phyloP scores from a whole-genome alignment of 352 stramenopile species.

The Blastocystis hominis region DNA sequence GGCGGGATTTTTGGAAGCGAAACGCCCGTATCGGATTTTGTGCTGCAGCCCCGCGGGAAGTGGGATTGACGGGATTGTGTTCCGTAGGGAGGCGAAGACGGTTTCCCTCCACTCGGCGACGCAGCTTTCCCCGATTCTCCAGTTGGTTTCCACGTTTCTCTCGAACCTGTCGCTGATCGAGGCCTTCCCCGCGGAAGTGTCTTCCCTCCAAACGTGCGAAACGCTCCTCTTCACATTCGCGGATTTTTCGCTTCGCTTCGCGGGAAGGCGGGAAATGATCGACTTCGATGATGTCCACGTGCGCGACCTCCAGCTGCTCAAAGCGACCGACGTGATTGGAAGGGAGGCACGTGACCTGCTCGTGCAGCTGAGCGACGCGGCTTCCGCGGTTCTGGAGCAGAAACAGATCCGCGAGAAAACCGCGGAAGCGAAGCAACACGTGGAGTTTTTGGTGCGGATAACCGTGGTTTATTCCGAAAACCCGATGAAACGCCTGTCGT shows the following conservation, averaged over 20 bases:
- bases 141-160: background rate
- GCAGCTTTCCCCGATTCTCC: conserved; percentile 3
- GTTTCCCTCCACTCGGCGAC: background rate
- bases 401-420: background rate
- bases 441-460: background rate
- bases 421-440: background rate
- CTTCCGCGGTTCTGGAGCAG: background rate
- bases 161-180: background rate
- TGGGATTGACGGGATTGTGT: background rate
- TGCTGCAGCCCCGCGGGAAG: background rate
- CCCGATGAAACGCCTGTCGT: background rate
- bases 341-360: background rate
- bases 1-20: background rate
- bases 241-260: background rate
- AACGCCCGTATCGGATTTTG: background rate
- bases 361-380: background rate
- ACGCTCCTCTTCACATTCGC: background rate
- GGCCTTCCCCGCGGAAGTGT: background rate
- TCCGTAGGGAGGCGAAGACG: background rate
- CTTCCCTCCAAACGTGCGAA: background rate
- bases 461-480: background rate
- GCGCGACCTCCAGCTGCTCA: background rate
- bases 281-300: background rate
- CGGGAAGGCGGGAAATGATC: background rate
- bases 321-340: background rate